Conservation (phyloP, 305 asterid species). For the Rubia tinctorum region DNA sequence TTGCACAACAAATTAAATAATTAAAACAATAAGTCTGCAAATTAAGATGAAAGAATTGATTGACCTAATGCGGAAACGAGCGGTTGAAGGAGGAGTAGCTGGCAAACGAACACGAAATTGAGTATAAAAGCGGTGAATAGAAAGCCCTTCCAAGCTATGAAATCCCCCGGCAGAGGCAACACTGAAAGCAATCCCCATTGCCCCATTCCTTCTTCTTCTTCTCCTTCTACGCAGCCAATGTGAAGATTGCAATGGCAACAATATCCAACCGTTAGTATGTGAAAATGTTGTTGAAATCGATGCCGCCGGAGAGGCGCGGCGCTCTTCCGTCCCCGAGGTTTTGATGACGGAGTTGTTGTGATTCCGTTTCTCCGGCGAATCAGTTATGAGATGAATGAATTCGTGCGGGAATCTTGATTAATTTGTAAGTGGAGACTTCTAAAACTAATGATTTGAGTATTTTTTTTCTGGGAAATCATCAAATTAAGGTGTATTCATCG, state of each 20-base stretch:
- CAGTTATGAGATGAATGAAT: no score
- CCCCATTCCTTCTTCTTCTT: slow-evolving; percentile 28
- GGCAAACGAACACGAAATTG: slow-evolving; percentile 73
- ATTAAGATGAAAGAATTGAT: not conserved
- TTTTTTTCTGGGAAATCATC: no score
- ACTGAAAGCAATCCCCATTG: slow-evolving; percentile 32
- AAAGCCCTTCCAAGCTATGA: slow-evolving; percentile 63
- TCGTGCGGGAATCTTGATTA: no score
- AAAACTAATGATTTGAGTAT: no score
- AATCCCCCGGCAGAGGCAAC: slow-evolving; percentile 31
- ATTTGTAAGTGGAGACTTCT: no score
- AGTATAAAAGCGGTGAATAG: slow-evolving; percentile 39
- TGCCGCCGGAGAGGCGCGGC: not conserved
- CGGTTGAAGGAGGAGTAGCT: slow-evolving; percentile 75
- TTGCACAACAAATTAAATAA: not conserved
- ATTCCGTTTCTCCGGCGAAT: no score
- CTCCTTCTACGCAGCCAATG: not conserved
- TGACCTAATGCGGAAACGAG: slow-evolving; percentile 72
- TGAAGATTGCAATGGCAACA: not conserved
- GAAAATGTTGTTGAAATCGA: not conserved
- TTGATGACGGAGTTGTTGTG: no score
- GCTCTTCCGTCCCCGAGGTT: not conserved
- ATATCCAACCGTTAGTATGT: not conserved
- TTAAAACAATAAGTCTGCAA: not conserved
- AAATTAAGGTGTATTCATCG: no score